A percentile compares a stretch with the other conserved stretches of the same genome.
These are phyloP conservation scores for Syzygium malaccense DNA, from an alignment of 441 rosid species.

Conservation along the genomic window DNA sequence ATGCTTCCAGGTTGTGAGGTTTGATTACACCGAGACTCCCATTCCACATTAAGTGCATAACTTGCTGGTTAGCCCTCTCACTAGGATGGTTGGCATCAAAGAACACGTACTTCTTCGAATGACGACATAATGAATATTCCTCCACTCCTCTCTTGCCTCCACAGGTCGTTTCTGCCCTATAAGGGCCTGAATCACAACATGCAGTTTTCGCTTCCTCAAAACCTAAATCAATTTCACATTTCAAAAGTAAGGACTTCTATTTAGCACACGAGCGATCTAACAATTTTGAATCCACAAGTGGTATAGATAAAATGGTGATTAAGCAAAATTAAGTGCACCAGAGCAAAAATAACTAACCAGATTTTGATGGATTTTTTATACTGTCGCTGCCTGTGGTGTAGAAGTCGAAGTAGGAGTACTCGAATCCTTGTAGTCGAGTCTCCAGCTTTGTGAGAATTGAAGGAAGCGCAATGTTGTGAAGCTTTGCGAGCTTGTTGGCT, in stretches of 20 bases:
- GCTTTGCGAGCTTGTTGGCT: background rate
- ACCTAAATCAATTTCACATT: background rate
- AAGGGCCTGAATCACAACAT: background rate
- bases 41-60: constrained; percentile 8
- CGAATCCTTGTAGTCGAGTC: background rate
- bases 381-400: background rate
- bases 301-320: background rate
- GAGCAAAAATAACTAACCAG: background rate
- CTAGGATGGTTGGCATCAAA: constrained; percentile 16
- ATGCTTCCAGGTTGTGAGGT: background rate
- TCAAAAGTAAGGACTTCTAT: background rate
- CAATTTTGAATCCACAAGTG: background rate
- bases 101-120: constrained; percentile 7
- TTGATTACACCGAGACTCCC: background rate
- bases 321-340: background rate
- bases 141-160: background rate
- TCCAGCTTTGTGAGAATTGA: background rate
- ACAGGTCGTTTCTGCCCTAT: background rate
- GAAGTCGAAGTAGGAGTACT: background rate
- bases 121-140: constrained; percentile 1
- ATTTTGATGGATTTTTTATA: background rate
- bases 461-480: background rate
- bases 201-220: background rate
- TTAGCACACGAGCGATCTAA: background rate
- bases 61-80: constrained; percentile 6